Evolutionary conservation across 352 stramenopile species (phyloP), one percentile per base, ranked within the genome.

Genomic region (Phytophthora foliorum): DNA sequence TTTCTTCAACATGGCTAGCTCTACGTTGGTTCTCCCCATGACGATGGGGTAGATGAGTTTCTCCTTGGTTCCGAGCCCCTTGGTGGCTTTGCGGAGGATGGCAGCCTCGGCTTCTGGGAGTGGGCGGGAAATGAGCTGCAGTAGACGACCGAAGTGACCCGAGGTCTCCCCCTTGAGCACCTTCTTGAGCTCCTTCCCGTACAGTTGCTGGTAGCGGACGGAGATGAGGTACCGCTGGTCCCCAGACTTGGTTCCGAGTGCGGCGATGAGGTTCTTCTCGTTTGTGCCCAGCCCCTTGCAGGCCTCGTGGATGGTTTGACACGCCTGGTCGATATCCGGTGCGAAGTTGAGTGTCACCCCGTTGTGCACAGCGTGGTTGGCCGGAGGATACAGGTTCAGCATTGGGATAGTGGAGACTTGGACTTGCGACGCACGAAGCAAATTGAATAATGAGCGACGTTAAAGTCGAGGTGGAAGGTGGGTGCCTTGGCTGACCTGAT

Each of bases 1-100:
- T 71, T 90, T 90, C 74, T 93, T 93, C 42, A 94, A 77, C 58
- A 94, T 92, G 63, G 72, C 73, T 45, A 94, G 79, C 61, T 94
- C 86, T 10, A 69, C 69, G 63, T 91, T 90, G 4, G 86, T 91
- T 59, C 86, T 78, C 36, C 84, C 84, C 34, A 90, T 81, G 29
- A 90, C 60, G 14, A 86, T 72, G 21, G 83, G 86, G 72, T 86
- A 93, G 60, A 92, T 86, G 42, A 88, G 75, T 46, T 88, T 86
- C 60, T 94, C 86, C 16, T 71, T 77, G n/a, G 86, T 94, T 60
- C 86, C 86, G 0, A 69, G 10, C 11, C 86, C 86, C 73, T 91
- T 90, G 63, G 84, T 93, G 46, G 86, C 84, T n/a, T 85, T 67
- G 32, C 72, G 81, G 14, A 94, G 49, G 49, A 93, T 78, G 34